Base-by-base conservation (phyloP, 2,329 filamentous ascomycete species). In the Epicoccum sorghinum region DNA sequence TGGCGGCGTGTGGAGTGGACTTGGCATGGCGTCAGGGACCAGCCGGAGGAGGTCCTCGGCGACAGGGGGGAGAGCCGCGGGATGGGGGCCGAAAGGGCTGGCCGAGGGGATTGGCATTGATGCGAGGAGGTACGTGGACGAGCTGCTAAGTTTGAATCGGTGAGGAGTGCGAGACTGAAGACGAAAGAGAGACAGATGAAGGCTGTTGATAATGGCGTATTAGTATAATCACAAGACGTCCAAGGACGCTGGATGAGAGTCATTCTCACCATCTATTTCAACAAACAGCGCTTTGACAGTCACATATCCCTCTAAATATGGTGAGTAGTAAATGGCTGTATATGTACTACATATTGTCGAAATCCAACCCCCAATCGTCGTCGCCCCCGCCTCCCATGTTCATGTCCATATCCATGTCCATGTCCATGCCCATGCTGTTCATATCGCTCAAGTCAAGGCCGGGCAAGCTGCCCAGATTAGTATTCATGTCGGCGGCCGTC, bases 21-120 rank as follows among this genome's bases (percentile, higher is more conserved):
- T 62, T 44, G 67, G 60, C 7, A 59, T 66, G 42, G 63, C 42
- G 63, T 59, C 2, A 39, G 51, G 8, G 43, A 35, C 18, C 2
- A 38, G 27, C 40, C 45, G 2, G 62, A 66, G 58, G 69, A 55
- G 40, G 27, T 6, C 27, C 27, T 6, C 27, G 62, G 66, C 59
- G 37, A 72, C 68, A 62, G 79, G 64, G 54, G 76, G 57, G 67
- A 76, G 56, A 37, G 74, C 41, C 66, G 80, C 52, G 77, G 83
- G 79, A 65, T 80, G 39, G 83, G 84, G 84, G 3, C 83, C 86
- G 1, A 82, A 80, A 18, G 82, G 82, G 50, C 72, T 91, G 60
- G 86, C 84, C 0, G 86, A 90, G 66, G 89, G 89, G 0, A 90
- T 93, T 59, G 89, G 89, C 0, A 82, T 92, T 30, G 89, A 93